Conservation (phyloP, 768 basidiomycete genomes). For the Pulveroboletus sp. region DNA sequence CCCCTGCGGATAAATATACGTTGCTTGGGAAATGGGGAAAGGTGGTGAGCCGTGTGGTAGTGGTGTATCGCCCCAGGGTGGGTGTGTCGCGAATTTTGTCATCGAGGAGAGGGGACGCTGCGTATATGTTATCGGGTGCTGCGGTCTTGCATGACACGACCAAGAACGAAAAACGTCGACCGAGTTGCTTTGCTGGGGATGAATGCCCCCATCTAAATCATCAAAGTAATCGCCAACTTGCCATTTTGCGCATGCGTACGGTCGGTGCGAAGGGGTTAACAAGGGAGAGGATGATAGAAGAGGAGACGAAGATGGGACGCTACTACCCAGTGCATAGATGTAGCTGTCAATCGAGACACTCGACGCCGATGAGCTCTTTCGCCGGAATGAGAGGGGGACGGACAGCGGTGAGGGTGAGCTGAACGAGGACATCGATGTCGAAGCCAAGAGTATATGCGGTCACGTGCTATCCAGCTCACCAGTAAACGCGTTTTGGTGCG, state of each 20-base stretch:
- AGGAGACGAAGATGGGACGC: slow-evolving; percentile 17
- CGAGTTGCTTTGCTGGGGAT: neutral
- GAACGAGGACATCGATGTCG: slow-evolving; percentile 28
- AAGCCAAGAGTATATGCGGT: slow-evolving; percentile 27
- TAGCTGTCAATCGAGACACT: neutral
- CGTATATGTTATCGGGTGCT: neutral
- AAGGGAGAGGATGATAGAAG: slow-evolving; percentile 19
- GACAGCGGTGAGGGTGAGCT: slow-evolving; percentile 6
- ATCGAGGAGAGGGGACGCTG: slow-evolving; percentile 14
- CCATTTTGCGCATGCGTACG: slow-evolving; percentile 6
- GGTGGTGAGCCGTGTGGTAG: slow-evolving; percentile 1
- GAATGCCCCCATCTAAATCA: neutral
- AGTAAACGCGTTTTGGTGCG: slow-evolving; percentile 35
- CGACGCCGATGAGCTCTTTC: slow-evolving; percentile 23
- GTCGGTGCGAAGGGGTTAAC: slow-evolving; percentile 12
- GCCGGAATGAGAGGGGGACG: slow-evolving; percentile 20
- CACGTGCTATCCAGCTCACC: slow-evolving; percentile 23
- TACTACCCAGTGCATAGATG: neutral
- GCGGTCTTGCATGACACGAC: neutral
- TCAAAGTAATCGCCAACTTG: neutral
- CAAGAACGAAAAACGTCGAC: slow-evolving; percentile 1
- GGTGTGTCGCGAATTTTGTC: slow-evolving; percentile 11
- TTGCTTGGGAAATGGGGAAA: neutral
- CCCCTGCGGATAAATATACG: slow-evolving; percentile 6
- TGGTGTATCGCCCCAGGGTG: neutral